Evolutionary conservation across 352 stramenopile genomes (phyloP).

Genomic region (Pythium myriotylum): DNA sequence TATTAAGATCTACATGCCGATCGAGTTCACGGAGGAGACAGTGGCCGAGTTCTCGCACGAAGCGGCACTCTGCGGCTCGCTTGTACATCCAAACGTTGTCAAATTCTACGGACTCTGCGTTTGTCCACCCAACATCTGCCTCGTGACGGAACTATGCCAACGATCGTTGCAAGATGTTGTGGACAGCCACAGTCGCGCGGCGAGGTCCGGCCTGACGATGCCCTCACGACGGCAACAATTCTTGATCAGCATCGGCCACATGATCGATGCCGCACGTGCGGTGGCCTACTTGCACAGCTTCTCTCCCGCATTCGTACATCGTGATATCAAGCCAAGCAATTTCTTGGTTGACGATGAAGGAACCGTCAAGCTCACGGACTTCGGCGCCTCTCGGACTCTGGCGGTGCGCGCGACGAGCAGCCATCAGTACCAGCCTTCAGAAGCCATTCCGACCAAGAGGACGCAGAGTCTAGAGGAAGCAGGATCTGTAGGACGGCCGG

Average conservation of each 20-base stretch:
- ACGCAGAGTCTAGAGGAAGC: conserved; percentile 5
- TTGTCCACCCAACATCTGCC: conserved; percentile 48
- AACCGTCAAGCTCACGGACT: conserved; percentile 63
- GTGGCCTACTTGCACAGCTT: conserved; percentile 63
- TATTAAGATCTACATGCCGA: conserved; percentile 61
- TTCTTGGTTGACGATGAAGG: conserved; percentile 50
- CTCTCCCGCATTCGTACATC: conserved; percentile 53
- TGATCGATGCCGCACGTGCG: conserved; percentile 45
- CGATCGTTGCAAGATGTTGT: conserved; percentile 35
- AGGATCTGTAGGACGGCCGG: conserved; percentile 16
- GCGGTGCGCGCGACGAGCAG: conserved; percentile 7
- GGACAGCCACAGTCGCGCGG: neutral
- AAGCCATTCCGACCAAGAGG: neutral
- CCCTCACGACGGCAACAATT: conserved; percentile 28
- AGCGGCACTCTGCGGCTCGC: conserved; percentile 36
- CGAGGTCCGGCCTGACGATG: neutral
- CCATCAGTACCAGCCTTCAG: conserved; percentile 12
- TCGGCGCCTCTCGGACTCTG: conserved; percentile 46
- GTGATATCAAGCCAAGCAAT: conserved; percentile 62
- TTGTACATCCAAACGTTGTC: conserved; percentile 54
- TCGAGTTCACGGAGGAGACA: conserved; percentile 39
- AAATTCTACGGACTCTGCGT: conserved; percentile 55
- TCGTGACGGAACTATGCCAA: conserved; percentile 56
- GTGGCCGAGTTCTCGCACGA: conserved; percentile 49
- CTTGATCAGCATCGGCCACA: conserved; percentile 38